Base-by-base conservation (phyloP, 345 rosid genomes). In the Arabidopsis arenosa region DNA sequence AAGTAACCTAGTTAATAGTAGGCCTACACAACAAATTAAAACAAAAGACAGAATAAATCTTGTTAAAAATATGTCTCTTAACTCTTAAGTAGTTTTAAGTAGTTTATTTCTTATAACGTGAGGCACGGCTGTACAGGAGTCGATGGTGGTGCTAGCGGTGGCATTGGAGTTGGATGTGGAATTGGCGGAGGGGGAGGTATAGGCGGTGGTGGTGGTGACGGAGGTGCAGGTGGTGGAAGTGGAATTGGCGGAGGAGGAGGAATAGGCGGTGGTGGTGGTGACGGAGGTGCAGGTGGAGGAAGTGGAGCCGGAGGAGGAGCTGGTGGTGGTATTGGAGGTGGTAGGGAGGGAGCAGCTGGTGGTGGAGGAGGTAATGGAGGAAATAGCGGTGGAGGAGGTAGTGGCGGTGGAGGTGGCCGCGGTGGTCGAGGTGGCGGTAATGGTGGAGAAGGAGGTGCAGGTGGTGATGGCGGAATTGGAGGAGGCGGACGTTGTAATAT, bases 111-210 rank as follows among this genome's bases (percentile, higher is more conserved):
- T 18, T 18, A 18, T 18, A 18, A 18, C 21, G 21, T 18, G 21
- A 18, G 21, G 21, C 21, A 18, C 21, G 21, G 21, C 21, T 18
- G 21, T 18, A 18, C 11, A 12, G 67, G 65, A 17, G 75, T 4
- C 1, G 69, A 21, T 1, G 76, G 76, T 49, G 58, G 75, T 18
- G 47, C 5, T 32, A 10, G 59, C 1, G 44, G 66, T 5, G 15
- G 66, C 30, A 18, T 12, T 60, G 73, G 69, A 15, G 69, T 12
- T 0, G 63, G 75, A 15, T 68, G 78, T 33, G 78, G 60, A n/a
- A 40, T 18, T 36, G 18, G 67, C 4, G 65, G 72, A 3, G 72
- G 49, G 9, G 72, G 71, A 11, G 52, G 72, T 43, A 4, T 4
- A 28, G 77, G 77, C 0, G 77, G 61, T 15, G 41, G 62, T 5